phyloP scores from a whole-genome alignment of 1,284 basidiomycete species.

The Heterobasidion occidentale region DNA sequence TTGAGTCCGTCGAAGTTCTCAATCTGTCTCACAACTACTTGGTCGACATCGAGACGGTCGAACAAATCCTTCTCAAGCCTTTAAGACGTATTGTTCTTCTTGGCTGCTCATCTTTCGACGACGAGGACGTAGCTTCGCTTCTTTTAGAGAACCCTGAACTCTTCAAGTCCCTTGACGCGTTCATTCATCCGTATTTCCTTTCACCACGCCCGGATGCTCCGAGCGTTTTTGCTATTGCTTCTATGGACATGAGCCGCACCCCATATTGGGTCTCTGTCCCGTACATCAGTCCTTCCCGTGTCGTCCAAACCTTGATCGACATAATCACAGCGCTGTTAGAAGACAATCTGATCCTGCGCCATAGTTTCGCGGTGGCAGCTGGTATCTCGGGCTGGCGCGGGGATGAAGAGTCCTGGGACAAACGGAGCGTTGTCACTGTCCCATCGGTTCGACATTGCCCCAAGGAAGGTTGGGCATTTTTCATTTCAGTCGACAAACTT shows the following conservation, averaged over 20 bases:
- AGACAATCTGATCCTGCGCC: no score
- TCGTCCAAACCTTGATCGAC: background rate
- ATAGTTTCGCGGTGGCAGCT: no score
- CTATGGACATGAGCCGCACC: background rate
- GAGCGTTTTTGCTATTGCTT: background rate
- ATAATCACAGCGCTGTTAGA: no score
- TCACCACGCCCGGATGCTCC: background rate
- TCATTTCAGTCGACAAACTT: no score
- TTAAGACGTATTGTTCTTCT: constrained; percentile 20
- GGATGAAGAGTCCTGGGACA: no score
- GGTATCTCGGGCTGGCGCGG: no score
- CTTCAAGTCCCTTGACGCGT: constrained; percentile 18
- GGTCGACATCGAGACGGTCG: constrained; percentile 14
- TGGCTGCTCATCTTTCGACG: constrained; percentile 15
- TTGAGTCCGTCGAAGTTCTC: constrained; percentile 12
- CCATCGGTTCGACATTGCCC: no score
- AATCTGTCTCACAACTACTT: constrained; percentile 17
- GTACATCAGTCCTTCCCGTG: background rate
- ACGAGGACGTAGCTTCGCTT: constrained; percentile 15
- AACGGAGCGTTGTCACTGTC: no score
- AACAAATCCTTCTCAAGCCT: constrained; percentile 9
- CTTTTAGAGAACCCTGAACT: constrained; percentile 14
- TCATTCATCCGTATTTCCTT: constrained; percentile 19
- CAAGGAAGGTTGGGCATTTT: no score
- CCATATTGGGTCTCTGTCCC: background rate